Evolutionary conservation across 345 rosid genomes (phyloP), one percentile per base, ranked within the genome.

Genomic region (Acer yangbiense): DNA sequence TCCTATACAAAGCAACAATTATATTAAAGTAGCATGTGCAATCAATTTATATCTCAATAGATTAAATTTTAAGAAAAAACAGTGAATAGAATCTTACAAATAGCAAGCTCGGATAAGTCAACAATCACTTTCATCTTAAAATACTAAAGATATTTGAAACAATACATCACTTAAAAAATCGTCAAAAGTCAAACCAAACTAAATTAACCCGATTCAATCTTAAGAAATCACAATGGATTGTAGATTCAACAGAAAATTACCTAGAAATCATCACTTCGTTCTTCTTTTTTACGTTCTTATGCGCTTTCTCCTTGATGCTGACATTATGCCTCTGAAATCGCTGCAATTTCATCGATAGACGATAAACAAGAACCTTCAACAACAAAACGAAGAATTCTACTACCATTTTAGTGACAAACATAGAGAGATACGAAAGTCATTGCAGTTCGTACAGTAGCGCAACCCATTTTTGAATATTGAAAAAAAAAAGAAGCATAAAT

Each of bases 201-300:
- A 18, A 20, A 12, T 23, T n/a, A 16, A 35, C 29, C 5, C 1
- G 61, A 75, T 76, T 57, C 55, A 13, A 70, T 46, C 52, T 7
- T 60, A 12, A 7, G 9, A 9, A 23, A 17, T n/a, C 21, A 57
- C 62, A 57, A 57, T 6, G 5, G 7, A 57, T 57, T 13, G 10
- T n/a, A n/a, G 62, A 57, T 57, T 7, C 9, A 18, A 57, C 23
- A 13, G 4, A 14, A 63, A 17, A 58, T 17, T 41, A 91, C 97
- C 97, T 94, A 18, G 92, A 90, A 79, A 94, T 90, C 74, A 93
- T 94, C 77, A 90, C 92, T 74, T 91, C 97, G 78, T 91, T 92
- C 86, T 87, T 92, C 92, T 89, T 91, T 54, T 86, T 90, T 44
- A 91, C 91, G 79, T 92, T 96, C 81, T 87, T 89, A 1, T 91